These are phyloP conservation scores for Rhodomyrtus psidioides DNA, from an alignment of 441 rosid genomes.

Conservation along the genomic window DNA sequence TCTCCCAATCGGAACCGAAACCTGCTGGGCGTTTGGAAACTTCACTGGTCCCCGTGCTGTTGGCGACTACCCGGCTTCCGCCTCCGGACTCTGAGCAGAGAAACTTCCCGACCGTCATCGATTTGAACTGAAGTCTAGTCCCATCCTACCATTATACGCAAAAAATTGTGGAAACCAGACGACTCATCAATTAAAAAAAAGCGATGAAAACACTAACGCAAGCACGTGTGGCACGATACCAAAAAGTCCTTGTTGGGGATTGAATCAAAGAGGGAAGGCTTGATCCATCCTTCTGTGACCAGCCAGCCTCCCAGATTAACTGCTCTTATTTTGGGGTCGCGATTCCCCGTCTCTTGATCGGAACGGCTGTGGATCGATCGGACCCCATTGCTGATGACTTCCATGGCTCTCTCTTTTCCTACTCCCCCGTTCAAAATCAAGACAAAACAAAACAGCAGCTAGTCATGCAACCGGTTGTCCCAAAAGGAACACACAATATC, in stretches of 20 bases:
- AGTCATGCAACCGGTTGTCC: background rate
- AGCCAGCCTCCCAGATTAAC: constrained; percentile 69
- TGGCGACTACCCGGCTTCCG: constrained; percentile 32
- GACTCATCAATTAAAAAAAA: background rate
- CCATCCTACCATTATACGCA: constrained; percentile 25
- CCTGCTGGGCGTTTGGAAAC: background rate
- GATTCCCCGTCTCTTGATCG: background rate
- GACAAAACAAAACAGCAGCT: background rate
- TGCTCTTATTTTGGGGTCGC: constrained; percentile 22
- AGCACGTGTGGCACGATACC: constrained; percentile 9
- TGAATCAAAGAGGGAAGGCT: constrained; percentile 50
- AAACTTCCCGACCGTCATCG: constrained; percentile 30
- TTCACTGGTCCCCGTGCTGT: background rate
- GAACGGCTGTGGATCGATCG: background rate
- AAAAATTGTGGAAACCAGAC: background rate
- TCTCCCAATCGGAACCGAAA: constrained; percentile 35
- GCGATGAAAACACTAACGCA: background rate
- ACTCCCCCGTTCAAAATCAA: background rate
- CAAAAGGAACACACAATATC: background rate
- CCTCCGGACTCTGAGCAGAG: constrained; percentile 39
- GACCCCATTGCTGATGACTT: background rate
- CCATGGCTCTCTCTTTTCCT: background rate
- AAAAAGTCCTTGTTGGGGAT: constrained; percentile 49
- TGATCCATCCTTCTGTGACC: constrained; percentile 57
- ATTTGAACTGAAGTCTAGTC: constrained; percentile 36